Percentiles rank a stretch among this genome's conserved stretches.
Conservation (phyloP, 208 protist genomes). For the Kentomonas sorsogonicus region DNA sequence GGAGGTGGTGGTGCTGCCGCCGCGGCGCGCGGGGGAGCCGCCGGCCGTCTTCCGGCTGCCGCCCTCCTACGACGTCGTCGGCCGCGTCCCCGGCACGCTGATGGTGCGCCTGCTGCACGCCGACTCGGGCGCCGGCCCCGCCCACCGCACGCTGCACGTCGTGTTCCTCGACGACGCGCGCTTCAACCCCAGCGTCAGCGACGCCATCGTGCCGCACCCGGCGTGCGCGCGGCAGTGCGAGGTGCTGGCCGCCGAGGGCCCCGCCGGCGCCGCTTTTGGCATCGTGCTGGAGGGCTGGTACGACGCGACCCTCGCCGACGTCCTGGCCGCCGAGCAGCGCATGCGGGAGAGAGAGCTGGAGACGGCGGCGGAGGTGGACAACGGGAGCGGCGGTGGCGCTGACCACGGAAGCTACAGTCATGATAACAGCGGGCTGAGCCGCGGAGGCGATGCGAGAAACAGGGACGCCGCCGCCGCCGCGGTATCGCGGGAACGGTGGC, state of each 20-base stretch:
- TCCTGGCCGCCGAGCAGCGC: too few relatives aligned
- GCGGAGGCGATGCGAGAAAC: too few relatives aligned
- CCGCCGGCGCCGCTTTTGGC: not conserved
- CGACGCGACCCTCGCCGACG: not conserved
- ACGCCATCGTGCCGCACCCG: slow-evolving; percentile 41
- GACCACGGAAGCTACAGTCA: too few relatives aligned
- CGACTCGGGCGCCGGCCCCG: slow-evolving; percentile 27
- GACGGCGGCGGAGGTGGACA: too few relatives aligned
- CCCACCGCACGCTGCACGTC: slow-evolving; percentile 62
- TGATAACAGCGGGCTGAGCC: too few relatives aligned
- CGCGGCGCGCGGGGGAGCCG: not conserved
- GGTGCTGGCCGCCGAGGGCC: too few relatives aligned
- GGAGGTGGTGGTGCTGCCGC: slow-evolving; percentile 25
- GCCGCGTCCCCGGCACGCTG: slow-evolving; percentile 21
- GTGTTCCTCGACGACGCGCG: slow-evolving; percentile 31
- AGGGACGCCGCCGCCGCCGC: too few relatives aligned
- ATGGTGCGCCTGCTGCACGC: slow-evolving; percentile 60
- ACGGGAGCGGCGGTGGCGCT: too few relatives aligned
- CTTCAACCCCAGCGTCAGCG: slow-evolving; percentile 18
- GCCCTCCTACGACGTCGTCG: slow-evolving; percentile 60
- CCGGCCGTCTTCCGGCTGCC: slow-evolving; percentile 45
- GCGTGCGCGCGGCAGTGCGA: slow-evolving; percentile 59
- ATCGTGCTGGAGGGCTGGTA: slow-evolving; percentile 6
- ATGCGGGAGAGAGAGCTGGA: too few relatives aligned
- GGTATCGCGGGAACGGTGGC: too few relatives aligned